phyloP scores from a whole-genome alignment of 352 stramenopile genomes.

The Pythium sp. region DNA sequence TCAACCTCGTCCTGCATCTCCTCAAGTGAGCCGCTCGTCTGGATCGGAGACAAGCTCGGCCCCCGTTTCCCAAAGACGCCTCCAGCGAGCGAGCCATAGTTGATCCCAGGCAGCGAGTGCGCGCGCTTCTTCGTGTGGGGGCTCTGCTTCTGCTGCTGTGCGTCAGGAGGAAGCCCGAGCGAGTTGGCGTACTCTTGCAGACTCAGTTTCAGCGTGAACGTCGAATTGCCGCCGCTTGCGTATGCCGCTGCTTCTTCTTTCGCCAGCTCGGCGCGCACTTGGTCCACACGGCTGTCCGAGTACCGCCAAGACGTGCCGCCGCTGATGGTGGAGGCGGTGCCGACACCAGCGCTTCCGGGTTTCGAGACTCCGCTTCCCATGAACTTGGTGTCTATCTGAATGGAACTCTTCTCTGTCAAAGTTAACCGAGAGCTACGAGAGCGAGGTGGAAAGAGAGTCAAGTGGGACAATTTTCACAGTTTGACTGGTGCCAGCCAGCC shows the following conservation, averaged over 20 bases:
- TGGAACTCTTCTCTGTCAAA: not conserved
- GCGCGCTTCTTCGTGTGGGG: conserved; percentile 6
- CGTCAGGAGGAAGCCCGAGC: not conserved
- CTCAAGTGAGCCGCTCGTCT: conserved; percentile 10
- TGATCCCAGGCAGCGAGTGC: conserved; percentile 14
- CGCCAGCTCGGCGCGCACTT: conserved; percentile 7
- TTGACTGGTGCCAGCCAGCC: not conserved
- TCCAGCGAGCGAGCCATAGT: not conserved
- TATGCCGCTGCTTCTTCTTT: conserved; percentile 2
- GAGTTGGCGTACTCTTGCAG: conserved; percentile 12
- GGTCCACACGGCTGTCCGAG: conserved; percentile 32
- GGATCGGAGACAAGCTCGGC: conserved; percentile 1
- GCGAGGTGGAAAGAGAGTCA: not conserved
- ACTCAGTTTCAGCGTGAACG: conserved; percentile 20
- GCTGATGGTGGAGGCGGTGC: not conserved
- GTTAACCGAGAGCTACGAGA: not conserved
- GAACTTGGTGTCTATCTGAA: not conserved
- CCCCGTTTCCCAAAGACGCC: conserved; percentile 1
- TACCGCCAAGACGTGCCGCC: conserved; percentile 15
- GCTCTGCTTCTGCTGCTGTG: not conserved
- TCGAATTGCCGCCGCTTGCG: conserved; percentile 8
- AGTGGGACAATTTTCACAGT: not conserved
- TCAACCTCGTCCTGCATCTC: conserved; percentile 11
- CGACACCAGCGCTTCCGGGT: not conserved
- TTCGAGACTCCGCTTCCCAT: conserved; percentile 41